Conservation (phyloP, 1,139 yeast species). For the Kodamaea suecica region DNA sequence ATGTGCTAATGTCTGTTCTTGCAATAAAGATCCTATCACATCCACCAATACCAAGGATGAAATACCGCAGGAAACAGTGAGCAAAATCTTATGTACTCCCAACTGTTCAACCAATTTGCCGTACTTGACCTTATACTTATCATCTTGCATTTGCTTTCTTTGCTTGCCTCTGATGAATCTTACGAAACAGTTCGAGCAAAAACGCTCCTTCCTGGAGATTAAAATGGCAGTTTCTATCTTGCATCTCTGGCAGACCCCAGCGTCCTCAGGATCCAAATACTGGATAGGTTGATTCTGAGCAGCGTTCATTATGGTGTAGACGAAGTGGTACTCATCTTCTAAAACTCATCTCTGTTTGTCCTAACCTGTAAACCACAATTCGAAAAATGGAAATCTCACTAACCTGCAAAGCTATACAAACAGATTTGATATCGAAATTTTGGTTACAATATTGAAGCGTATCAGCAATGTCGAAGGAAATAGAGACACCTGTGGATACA, state of each 20-base stretch:
- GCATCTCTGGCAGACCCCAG: constrained; percentile 48
- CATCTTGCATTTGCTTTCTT: constrained; percentile 69
- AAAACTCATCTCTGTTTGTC: neutral
- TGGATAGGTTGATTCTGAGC: constrained; percentile 16
- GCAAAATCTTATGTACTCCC: constrained; percentile 44
- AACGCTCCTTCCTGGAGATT: constrained; percentile 64
- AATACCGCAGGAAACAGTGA: constrained; percentile 63
- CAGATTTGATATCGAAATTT: too few species aligned
- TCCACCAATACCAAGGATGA: constrained; percentile 70
- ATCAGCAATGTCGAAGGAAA: neutral
- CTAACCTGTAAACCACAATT: neutral
- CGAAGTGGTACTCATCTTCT: neutral
- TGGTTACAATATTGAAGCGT: too few species aligned
- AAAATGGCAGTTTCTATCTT: constrained; percentile 44
- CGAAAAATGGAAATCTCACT: too few species aligned
- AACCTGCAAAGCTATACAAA: too few species aligned
- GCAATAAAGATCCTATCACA: constrained; percentile 55
- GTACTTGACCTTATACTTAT: constrained; percentile 67
- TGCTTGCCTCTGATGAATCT: constrained; percentile 76
- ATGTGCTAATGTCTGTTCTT: constrained; percentile 59
- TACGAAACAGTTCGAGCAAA: constrained; percentile 68
- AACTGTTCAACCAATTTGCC: constrained; percentile 28
- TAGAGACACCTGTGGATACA: neutral
- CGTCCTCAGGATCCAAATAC: constrained; percentile 16
- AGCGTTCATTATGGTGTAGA: constrained; percentile 2